These are phyloP conservation scores for Monosporascus cannonballus DNA, from an alignment of 2,329 filamentous ascomycete species.

Conservation along the genomic window DNA sequence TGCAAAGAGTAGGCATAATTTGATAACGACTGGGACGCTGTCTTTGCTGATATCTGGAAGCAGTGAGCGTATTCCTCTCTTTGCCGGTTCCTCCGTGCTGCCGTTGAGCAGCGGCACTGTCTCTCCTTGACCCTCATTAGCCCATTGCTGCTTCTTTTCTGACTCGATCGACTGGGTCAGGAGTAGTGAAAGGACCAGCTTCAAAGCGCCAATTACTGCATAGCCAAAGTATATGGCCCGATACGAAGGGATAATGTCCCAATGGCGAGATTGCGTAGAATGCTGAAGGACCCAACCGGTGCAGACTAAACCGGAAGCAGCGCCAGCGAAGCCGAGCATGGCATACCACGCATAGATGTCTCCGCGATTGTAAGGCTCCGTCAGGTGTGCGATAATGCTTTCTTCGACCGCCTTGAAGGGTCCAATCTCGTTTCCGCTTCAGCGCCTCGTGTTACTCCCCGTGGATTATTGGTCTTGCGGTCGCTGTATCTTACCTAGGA, in stretches of 20 bases:
- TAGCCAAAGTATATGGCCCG: constrained; percentile 49
- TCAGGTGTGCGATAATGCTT: constrained; percentile 52
- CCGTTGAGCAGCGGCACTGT: constrained; percentile 14
- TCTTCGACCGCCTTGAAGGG: constrained; percentile 59
- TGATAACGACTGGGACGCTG: constrained; percentile 43
- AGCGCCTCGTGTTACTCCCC: neutral
- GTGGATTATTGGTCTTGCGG: neutral
- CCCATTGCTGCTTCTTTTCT: constrained; percentile 21
- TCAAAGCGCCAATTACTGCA: constrained; percentile 49
- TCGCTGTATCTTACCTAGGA: constrained; percentile 32
- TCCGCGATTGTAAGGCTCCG: constrained; percentile 35
- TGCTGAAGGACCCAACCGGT: constrained; percentile 54
- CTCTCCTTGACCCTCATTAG: constrained; percentile 7
- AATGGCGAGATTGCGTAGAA: constrained; percentile 30
- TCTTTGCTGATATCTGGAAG: constrained; percentile 44
- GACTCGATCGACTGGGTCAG: constrained; percentile 33
- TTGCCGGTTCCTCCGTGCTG: neutral
- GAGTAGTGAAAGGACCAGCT: constrained; percentile 44
- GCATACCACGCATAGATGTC: constrained; percentile 60
- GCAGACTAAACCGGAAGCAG: constrained; percentile 52
- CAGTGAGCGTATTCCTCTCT: constrained; percentile 22
- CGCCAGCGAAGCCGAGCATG: constrained; percentile 51
- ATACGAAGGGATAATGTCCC: constrained; percentile 17
- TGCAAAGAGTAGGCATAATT: constrained; percentile 52
- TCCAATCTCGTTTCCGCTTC: constrained; percentile 58